A percentile compares a stretch with the other conserved stretches of the same genome.
phyloP scores from a whole-genome alignment of 2,329 filamentous ascomycete species.

The Fusarium xyrophilum region DNA sequence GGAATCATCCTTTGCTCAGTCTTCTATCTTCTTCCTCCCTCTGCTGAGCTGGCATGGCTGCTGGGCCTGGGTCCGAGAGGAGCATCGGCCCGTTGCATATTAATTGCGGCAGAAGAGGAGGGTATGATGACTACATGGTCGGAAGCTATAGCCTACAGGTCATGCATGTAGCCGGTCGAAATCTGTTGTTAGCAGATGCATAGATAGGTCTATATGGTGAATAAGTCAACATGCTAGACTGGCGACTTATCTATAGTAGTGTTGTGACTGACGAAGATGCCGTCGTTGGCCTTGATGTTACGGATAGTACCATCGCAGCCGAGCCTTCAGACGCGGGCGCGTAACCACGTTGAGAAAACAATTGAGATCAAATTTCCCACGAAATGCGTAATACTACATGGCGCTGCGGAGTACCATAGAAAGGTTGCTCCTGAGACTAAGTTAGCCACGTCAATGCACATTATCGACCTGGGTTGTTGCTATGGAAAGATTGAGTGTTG shows the following conservation, averaged over 20 bases:
- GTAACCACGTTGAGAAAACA: neutral
- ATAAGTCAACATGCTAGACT: neutral
- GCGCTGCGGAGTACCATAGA: neutral
- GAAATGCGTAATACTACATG: neutral
- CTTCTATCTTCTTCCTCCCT: neutral
- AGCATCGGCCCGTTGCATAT: conserved; percentile 37
- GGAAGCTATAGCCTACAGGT: neutral
- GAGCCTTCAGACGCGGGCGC: neutral
- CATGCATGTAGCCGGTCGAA: neutral
- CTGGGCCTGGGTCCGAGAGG: conserved; percentile 6
- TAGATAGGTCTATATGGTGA: neutral
- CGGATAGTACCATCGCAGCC: neutral
- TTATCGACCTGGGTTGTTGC: neutral
- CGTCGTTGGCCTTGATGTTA: neutral
- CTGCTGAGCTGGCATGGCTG: neutral
- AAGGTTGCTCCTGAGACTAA: neutral
- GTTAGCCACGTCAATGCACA: neutral
- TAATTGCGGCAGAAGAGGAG: conserved; percentile 3
- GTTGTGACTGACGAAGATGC: neutral
- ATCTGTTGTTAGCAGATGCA: neutral
- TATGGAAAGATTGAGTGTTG: conserved; percentile 1
- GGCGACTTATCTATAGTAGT: neutral
- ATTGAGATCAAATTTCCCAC: neutral
- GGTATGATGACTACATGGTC: neutral
- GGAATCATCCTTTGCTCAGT: neutral